phyloP scores from a whole-genome alignment of 106 monocot genomes.

The Dactylorhiza incarnata region DNA sequence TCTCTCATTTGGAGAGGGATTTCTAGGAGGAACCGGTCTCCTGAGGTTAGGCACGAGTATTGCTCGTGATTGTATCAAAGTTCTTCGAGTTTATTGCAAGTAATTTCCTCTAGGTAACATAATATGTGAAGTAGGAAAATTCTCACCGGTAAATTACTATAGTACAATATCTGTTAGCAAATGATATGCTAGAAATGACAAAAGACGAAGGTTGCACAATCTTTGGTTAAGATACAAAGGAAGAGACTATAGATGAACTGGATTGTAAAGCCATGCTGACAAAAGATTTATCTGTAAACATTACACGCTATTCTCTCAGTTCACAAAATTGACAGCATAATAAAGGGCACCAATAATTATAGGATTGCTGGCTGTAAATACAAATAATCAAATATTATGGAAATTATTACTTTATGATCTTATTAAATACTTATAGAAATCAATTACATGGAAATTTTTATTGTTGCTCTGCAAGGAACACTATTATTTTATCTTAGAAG shows the following conservation, averaged over 20 bases:
- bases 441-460: neutral
- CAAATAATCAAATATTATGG: neutral
- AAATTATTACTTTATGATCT: neutral
- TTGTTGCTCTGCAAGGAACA: neutral
- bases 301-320: neutral
- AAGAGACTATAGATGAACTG: neutral
- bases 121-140: neutral
- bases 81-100: too few relatives aligned
- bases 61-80: too few relatives aligned
- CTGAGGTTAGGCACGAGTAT: too few relatives aligned
- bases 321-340: neutral
- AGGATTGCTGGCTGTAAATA: neutral
- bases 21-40: too few relatives aligned
- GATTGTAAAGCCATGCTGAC: neutral
- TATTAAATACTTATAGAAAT: neutral
- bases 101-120: neutral
- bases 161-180: neutral
- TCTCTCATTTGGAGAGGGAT: too few relatives aligned
- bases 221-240: neutral
- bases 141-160: neutral
- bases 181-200: neutral
- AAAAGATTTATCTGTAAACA: neutral
- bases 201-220: neutral
- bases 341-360: neutral
- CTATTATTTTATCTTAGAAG: neutral